phyloP scores from a whole-genome alignment of 768 basidiomycete genomes.

The Cystoderma amianthinum region DNA sequence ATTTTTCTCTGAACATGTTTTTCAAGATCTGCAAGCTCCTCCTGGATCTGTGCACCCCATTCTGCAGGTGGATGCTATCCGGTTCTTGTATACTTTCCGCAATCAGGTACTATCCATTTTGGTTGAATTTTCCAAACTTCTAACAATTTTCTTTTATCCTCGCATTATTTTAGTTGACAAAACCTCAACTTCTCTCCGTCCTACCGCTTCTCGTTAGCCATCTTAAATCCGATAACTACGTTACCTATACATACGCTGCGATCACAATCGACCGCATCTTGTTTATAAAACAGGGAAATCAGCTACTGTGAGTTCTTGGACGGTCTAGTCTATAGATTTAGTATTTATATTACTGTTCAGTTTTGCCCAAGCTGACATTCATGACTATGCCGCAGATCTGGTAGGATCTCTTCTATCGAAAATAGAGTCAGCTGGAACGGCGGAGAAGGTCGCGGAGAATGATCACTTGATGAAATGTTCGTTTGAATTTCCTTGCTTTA shows the following conservation, averaged over 20 bases:
- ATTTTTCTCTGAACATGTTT: conserved; percentile 92
- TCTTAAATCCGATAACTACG: conserved; percentile 79
- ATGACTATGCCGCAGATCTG: conserved; percentile 71
- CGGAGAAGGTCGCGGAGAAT: conserved; percentile 94
- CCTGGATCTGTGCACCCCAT: conserved; percentile 75
- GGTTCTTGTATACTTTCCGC: conserved; percentile 92
- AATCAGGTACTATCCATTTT: conserved; percentile 61
- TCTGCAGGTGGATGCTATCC: conserved; percentile 93
- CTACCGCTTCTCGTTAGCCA: conserved; percentile 82
- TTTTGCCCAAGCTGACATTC: conserved; percentile 84
- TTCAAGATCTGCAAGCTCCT: conserved; percentile 72
- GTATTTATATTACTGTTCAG: conserved; percentile 27
- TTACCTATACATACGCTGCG: conserved; percentile 93
- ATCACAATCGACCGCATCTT: conserved; percentile 96
- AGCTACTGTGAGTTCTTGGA: conserved; percentile 54
- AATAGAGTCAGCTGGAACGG: conserved; percentile 71
- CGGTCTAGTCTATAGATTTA: neutral
- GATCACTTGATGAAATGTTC: conserved; percentile 97
- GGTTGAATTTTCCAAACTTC: neutral
- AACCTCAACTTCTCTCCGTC: conserved; percentile 88
- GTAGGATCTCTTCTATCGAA: conserved; percentile 67
- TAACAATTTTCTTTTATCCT: neutral
- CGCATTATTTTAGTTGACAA: conserved; percentile 59
- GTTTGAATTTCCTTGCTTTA: too few relatives aligned
- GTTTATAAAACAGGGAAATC: conserved; percentile 76